Base-by-base conservation (phyloP, 768 basidiomycete genomes). In the Lepiota venenata region DNA sequence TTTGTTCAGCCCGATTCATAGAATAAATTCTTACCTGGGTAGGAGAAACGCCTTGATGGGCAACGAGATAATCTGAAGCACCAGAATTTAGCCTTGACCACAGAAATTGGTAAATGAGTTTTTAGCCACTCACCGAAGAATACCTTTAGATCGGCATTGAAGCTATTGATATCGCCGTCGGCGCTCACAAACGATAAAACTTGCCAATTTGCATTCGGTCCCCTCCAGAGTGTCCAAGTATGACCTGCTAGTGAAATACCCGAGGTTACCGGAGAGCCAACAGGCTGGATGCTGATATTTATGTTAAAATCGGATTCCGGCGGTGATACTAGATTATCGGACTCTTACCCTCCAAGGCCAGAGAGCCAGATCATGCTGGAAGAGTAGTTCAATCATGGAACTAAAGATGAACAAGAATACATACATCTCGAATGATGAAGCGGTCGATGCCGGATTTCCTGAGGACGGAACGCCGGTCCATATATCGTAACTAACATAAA, bases 291-390 rank as follows among this genome's bases (percentile, higher is more conserved):
- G n/a, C 82, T 82, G 9, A n/a, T 4, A 14, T 36, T 48, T 3
- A 15, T 35, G 20, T 22, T 27, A 20, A 10, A 21, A 37, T 9
- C 15, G 2, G 22, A 22, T 49, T 16, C 3, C 43, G 15, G 5
- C 2, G 5, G 27, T 39, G 27, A n/a, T 12, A 5, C 35, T 20
- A 5, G 20, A 38, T 11, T 12, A 36, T 8, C 27, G 14, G 1
- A 10, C 7, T 51, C 72, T 56, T 62, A 82, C 81, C 77, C 77
- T 62, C 81, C 81, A 11, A 71, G 71, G 36, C 79, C 76, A 48
- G 81, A 81, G 22, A 83, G 74, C 81, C 81, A 83, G 55, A 83
- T 81, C 81, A 83, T 83, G 51, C 79, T 79, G n/a, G 18, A 35
- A 9, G 41, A 36, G 36, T 25, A 50, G 21, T n/a, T 21, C 27